Evolutionary conservation across 495 filamentous ascomycete genomes (phyloP), one percentile per base, ranked within the genome.

Genomic region (Hypoxylon lienhwacheense): DNA sequence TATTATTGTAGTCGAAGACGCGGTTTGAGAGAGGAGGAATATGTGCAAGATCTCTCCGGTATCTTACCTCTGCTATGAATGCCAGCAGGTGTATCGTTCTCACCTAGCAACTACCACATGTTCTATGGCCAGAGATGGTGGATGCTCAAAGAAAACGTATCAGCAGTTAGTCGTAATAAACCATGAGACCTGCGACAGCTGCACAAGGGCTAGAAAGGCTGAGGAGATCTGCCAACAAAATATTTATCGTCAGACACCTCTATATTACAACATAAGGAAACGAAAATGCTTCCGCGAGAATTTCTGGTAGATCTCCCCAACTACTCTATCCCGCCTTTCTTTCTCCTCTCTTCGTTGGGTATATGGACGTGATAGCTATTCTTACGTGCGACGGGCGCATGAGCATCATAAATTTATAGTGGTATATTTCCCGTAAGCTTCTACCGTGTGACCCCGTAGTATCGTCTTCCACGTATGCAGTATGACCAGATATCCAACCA

Each of bases 291-390:
- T 56, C 4, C 36, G 32, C 4, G 47, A 61, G 43, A 11, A 42
- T 16, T 56, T 44, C 34, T 53, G 58, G 58, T 56, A 56, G 24
- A 14, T n/a, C n/a, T n/a, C n/a, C n/a, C n/a, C n/a, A n/a, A n/a
- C n/a, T n/a, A n/a, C n/a, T n/a, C n/a, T 28, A 28, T 28, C 25
- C 10, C 25, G 28, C 7, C 28, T 31, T 8, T n/a, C 8, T 11
- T 3, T 31, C 28, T 7, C 7, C 12, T n/a, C 2, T 11, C 28
- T 11, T 31, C 7, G 7, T 2, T 8, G 25, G 10, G 28, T 31
- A 11, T 7, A 31, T 7, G 28, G 10, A 10, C 28, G 3, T 28
- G 25, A 10, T 31, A 31, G 3, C 28, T 3, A 31, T 7, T 8
- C 28, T 2, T 8, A 8, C 3, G 12, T 31, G 12, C 2, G 10